Evolutionary conservation across 139 green algal species (phyloP), one percentile per base, ranked within the genome.

Genomic region (Chlorella sp.): DNA sequence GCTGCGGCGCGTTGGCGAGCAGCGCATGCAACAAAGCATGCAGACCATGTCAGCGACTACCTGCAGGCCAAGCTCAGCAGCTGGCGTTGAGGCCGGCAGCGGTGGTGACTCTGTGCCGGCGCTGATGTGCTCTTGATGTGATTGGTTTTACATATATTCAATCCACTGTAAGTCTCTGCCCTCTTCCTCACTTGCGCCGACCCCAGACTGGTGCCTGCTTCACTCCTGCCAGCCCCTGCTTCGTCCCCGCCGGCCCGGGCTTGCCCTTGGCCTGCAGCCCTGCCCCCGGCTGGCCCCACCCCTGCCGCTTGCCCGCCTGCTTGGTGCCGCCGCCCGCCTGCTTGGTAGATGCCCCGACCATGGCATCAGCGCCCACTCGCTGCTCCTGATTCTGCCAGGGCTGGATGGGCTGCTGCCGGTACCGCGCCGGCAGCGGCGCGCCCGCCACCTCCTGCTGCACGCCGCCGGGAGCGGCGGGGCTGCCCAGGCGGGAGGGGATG

Each of bases 401-500:
- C 41, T 83, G 60, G 0, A 41, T 4, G 8, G 38, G 30, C 41
- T 60, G 60, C 62, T 83, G 40, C 36, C 17, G 30, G 32, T 74
- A 75, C 13, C 76, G 54, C 28, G 75, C 75, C 38, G 76, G 76
- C 26, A 70, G 76, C 13, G 22, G 19, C 44, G 13, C 5, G 11
- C 14, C 73, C 16, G 43, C 44, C 30, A 60, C 3, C 51, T 58
- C 56, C 56, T 24, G 75, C 38, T n/a, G 60, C 32, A 32, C 62
- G 17, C 22, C 58, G 24, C 38, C 43, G 17, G 16, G 40, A 0
- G 30, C 38, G 6, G 73, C 73, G 7, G 77, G 77, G 13, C 64
- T 76, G 41, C 43, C 64, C 62, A 84, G 79, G 62, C 79, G 79
- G 17, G 79, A 84, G 62, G 79, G 79, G 26, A 84, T 84, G 43